These are phyloP conservation scores for Discostella stelligera DNA, from an alignment of 352 stramenopile species.

Conservation along the genomic window DNA sequence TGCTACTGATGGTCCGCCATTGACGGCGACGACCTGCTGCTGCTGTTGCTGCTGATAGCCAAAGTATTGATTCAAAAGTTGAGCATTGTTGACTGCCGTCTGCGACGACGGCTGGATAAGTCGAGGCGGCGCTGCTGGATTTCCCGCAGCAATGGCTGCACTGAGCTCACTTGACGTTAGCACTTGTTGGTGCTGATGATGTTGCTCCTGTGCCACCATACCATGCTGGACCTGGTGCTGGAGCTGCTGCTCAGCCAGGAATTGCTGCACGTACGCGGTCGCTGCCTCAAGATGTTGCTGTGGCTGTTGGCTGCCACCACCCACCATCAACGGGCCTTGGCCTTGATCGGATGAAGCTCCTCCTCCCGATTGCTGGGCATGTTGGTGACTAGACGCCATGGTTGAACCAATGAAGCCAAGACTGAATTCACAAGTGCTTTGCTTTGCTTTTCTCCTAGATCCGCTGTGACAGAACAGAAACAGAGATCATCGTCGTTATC, in stretches of 20 bases:
- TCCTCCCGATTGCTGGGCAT: not conserved
- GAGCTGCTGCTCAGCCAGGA: constrained; percentile 11
- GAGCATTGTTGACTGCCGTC: constrained; percentile 1
- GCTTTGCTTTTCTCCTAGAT: no score
- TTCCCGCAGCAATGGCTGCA: not conserved
- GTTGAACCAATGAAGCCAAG: not conserved
- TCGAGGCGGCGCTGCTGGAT: not conserved
- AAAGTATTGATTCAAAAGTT: constrained; percentile 16
- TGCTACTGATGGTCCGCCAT: not conserved
- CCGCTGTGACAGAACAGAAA: no score
- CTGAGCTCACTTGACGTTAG: not conserved
- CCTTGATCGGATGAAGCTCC: not conserved
- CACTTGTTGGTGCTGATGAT: not conserved
- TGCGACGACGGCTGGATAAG: not conserved
- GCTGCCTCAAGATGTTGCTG: constrained; percentile 19
- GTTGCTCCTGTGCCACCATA: constrained; percentile 1
- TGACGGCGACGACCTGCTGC: not conserved
- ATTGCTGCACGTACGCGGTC: constrained; percentile 19
- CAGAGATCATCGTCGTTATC: no score
- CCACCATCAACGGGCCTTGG: not conserved
- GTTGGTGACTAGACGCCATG: constrained; percentile 15
- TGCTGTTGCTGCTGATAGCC: constrained; percentile 3
- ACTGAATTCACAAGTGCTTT: not conserved
- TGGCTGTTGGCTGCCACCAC: not conserved
- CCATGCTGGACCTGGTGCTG: not conserved